Percentiles rank a stretch among this genome's conserved stretches.
Evolutionary conservation across 2,329 filamentous ascomycete genomes (phyloP).

Genomic region (Chlorencoelia australis): DNA sequence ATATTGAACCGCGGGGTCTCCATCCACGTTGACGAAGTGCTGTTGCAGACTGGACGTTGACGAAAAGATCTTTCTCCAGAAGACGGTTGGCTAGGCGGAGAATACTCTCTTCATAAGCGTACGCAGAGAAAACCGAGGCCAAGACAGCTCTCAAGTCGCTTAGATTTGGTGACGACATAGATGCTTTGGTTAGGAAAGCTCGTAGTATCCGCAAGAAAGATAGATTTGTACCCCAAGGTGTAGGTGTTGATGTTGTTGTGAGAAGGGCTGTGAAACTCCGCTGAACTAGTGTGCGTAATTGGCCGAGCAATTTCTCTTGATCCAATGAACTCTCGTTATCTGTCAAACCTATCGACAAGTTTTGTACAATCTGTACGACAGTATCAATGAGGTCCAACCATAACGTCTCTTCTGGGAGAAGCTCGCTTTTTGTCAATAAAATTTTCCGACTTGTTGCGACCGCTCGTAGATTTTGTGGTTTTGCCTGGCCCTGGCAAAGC

Average conservation of each 20-base stretch:
- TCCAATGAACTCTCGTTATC: constrained; percentile 34
- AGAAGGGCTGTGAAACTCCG: constrained; percentile 83
- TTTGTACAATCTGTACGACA: constrained; percentile 53
- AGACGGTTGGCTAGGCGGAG: constrained; percentile 76
- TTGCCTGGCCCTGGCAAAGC: constrained; percentile 82
- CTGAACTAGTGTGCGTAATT: constrained; percentile 74
- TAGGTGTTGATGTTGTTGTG: constrained; percentile 52
- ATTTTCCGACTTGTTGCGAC: constrained; percentile 41
- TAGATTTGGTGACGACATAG: constrained; percentile 71
- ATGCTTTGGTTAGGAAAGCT: constrained; percentile 76
- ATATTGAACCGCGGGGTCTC: constrained; percentile 77
- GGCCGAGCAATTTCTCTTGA: constrained; percentile 49
- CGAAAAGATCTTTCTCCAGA: constrained; percentile 80
- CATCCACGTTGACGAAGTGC: constrained; percentile 74
- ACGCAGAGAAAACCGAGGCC: constrained; percentile 84
- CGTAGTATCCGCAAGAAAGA: constrained; percentile 84
- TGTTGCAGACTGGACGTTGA: constrained; percentile 66
- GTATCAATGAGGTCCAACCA: constrained; percentile 54
- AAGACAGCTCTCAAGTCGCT: constrained; percentile 80
- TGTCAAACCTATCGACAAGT: constrained; percentile 47
- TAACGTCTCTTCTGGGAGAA: constrained; percentile 44
- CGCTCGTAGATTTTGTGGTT: constrained; percentile 34
- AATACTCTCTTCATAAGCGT: constrained; percentile 89
- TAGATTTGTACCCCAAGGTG: constrained; percentile 38
- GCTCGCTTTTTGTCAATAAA: constrained; percentile 29